Evolutionary conservation across 768 basidiomycete genomes (phyloP), one percentile per base, ranked within the genome.

Genomic region (Roridomyces roridus): DNA sequence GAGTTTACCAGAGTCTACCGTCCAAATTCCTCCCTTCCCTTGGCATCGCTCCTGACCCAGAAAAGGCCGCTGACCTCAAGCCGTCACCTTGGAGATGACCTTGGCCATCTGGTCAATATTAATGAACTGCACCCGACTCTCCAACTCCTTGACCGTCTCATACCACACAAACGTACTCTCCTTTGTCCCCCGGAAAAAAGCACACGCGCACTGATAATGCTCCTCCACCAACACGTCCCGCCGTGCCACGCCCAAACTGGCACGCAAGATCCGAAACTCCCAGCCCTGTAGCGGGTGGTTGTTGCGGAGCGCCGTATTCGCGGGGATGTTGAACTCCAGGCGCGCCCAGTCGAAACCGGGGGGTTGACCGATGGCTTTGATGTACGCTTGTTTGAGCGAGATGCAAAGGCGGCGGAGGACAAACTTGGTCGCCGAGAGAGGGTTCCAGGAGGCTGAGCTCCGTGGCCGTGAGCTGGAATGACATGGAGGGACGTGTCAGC

Each of bases 211-310:
- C 67, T 90, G 86, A 65, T 92, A 92, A 41, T 78, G 72, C 70
- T 92, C 89, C 59, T 85, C 80, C 37, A 84, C 75, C 37, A 89
- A 73, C 24, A 78, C 64, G 14, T 81, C 81, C 29, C 77, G 72
- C 8, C 87, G 80, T 12, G 84, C 83, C 3, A 92, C 86, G 15
- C 88, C 89, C 15, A 93, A 80, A 50, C 84, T 83, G 14, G 88
- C 84, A 53, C 81, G 82, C 81, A 89, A 94, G 37, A 94, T 76
- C 8, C 92, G 83, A 72, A 94, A 93, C 69, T 94, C 92, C 92
- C 92, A 94, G 0, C 92, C 92, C 18, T 80, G 77, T 0, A 94
- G 76, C 2, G 84, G 81, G 40, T 84, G 81, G 5, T 85, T 84
- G 68, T 94, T 92, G 2, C 88, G 88, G 1, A 73, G 78, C 7